These are phyloP conservation scores for Coriolopsis trogii DNA, from an alignment of 1,284 basidiomycete species.

Conservation along the genomic window DNA sequence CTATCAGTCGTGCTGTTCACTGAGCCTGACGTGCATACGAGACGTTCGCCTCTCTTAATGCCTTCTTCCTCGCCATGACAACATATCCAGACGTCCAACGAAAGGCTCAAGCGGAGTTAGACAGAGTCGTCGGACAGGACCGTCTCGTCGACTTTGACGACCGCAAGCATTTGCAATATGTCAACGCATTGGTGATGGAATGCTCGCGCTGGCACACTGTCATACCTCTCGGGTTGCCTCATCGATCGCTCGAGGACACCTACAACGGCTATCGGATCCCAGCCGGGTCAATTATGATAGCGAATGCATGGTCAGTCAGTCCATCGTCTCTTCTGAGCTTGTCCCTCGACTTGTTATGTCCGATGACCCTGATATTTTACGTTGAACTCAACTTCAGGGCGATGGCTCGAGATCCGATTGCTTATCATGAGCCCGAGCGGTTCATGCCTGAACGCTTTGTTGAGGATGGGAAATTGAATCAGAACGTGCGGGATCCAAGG, in stretches of 20 bases:
- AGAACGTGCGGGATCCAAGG: slow-evolving; percentile 1
- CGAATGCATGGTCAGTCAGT: slow-evolving; percentile 13
- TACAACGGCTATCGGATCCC: slow-evolving; percentile 22
- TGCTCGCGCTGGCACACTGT: slow-evolving; percentile 6
- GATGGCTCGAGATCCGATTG: slow-evolving; percentile 24
- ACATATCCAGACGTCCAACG: slow-evolving; percentile 31
- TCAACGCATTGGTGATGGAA: slow-evolving; percentile 16
- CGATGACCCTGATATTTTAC: too few relatives aligned
- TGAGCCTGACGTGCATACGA: not conserved
- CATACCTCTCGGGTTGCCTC: slow-evolving; percentile 8
- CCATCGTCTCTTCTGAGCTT: not conserved
- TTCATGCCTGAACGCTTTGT: slow-evolving; percentile 29
- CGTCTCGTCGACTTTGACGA: slow-evolving; percentile 17
- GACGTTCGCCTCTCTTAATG: slow-evolving; percentile 3
- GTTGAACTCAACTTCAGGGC: slow-evolving; percentile 18
- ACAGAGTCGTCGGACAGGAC: slow-evolving; percentile 10
- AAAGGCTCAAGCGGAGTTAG: slow-evolving; percentile 35
- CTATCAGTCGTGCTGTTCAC: too few relatives aligned
- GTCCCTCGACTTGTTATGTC: too few relatives aligned
- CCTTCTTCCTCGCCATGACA: slow-evolving; percentile 34
- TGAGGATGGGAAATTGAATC: not conserved
- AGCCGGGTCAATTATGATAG: slow-evolving; percentile 7
- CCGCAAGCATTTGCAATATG: slow-evolving; percentile 12
- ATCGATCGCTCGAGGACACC: slow-evolving; percentile 12
- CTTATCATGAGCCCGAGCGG: slow-evolving; percentile 24